A percentile compares a stretch with the other conserved stretches of the same genome.
phyloP scores from a whole-genome alignment of 768 basidiomycete species.

The Leccinum pellstonianum region DNA sequence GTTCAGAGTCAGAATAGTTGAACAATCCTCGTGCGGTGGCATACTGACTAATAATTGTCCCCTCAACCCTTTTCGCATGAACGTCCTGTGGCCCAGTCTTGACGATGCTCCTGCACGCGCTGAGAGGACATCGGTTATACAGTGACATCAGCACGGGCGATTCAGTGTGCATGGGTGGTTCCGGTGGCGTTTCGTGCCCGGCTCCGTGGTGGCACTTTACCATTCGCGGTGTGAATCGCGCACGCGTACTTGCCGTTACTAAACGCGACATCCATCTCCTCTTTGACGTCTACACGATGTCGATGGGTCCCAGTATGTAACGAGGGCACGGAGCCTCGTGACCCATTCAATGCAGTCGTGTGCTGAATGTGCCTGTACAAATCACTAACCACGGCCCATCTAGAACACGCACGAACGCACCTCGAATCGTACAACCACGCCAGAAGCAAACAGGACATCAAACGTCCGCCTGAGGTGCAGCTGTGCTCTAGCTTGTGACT shows the following conservation, averaged over 20 bases:
- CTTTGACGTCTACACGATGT: conserved; percentile 69
- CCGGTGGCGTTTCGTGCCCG: conserved; percentile 44
- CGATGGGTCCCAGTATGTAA: conserved; percentile 76
- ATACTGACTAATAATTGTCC: conserved; percentile 75
- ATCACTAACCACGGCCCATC: conserved; percentile 1
- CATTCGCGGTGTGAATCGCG: conserved; percentile 58
- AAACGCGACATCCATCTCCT: conserved; percentile 79
- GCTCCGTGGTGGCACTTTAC: conserved; percentile 30
- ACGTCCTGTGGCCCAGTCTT: conserved; percentile 66
- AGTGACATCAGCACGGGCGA: conserved; percentile 59
- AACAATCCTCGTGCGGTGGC: neutral
- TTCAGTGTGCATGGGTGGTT: conserved; percentile 49
- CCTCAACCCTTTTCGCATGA: conserved; percentile 63
- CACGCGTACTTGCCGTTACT: conserved; percentile 40
- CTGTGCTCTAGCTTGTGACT: conserved; percentile 42
- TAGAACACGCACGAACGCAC: conserved; percentile 39
- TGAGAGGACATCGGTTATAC: conserved; percentile 87
- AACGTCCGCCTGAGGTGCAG: conserved; percentile 69
- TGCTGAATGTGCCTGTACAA: conserved; percentile 58
- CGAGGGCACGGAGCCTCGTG: conserved; percentile 56
- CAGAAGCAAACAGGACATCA: conserved; percentile 69
- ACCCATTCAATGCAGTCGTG: conserved; percentile 83
- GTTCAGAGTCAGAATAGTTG: neutral
- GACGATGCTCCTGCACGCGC: conserved; percentile 73
- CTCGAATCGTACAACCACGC: conserved; percentile 74